A percentile compares a stretch with the other conserved stretches of the same genome.
phyloP scores from a whole-genome alignment of 2,329 filamentous ascomycete species.

The Curvularia hawaiiensis region DNA sequence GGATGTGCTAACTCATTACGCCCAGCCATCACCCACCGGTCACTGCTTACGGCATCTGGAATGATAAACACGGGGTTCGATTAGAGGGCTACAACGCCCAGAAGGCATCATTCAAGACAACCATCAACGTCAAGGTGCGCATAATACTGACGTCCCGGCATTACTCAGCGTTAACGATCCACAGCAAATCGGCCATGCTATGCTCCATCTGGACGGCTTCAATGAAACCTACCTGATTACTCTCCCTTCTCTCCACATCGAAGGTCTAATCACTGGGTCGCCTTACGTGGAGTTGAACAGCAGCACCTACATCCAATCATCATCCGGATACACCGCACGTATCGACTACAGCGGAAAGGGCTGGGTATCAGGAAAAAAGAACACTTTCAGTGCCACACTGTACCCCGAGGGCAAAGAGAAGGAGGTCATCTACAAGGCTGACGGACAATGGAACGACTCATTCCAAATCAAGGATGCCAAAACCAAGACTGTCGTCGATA shows the following conservation, averaged over 20 bases:
- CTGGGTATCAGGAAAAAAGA: conserved; percentile 96
- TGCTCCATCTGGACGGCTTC: conserved; percentile 72
- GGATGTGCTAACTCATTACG: conserved; percentile 14
- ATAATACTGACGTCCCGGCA: accelerated
- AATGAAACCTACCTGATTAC: conserved; percentile 87
- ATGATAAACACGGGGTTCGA: conserved; percentile 78
- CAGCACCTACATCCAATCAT: conserved; percentile 82
- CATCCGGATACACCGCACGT: conserved; percentile 83
- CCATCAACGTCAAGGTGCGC: conserved; percentile 80
- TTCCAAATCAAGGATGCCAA: conserved; percentile 77
- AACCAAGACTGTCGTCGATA: conserved; percentile 50
- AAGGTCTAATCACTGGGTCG: conserved; percentile 83
- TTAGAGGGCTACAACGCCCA: conserved; percentile 90
- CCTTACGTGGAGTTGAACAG: conserved; percentile 93
- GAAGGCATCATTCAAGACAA: conserved; percentile 91
- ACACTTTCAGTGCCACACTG: conserved; percentile 78
- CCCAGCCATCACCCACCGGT: conserved; percentile 85
- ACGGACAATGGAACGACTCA: conserved; percentile 87
- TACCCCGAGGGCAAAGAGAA: conserved; percentile 73
- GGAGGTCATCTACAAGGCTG: conserved; percentile 77
- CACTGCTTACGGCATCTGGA: conserved; percentile 92
- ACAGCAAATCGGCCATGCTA: conserved; percentile 82
- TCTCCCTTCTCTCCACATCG: conserved; percentile 88
- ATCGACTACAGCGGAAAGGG: conserved; percentile 94
- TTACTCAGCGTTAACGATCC: conserved; percentile 7